A percentile compares a stretch with the other conserved stretches of the same genome.
Evolutionary conservation across 2,329 filamentous ascomycete genomes (phyloP).

Genomic region (Annulohypoxylon truncatum): DNA sequence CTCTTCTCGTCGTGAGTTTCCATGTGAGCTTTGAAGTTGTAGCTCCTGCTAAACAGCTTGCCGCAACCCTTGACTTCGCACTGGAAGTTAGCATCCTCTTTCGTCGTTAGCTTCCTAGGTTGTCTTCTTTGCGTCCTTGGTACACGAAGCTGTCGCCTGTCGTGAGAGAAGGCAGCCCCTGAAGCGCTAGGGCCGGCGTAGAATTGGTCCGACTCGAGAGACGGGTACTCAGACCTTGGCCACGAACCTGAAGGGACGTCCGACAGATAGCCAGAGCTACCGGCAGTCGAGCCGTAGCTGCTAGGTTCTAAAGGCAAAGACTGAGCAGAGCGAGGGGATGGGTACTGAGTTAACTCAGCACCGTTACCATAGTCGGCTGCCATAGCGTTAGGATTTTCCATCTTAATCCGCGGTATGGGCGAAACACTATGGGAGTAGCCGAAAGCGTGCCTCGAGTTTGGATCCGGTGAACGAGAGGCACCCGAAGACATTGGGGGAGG

Average conservation of each 20-base stretch:
- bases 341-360: conserved; percentile 55
- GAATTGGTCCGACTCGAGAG: conserved; percentile 51
- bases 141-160: conserved; percentile 47
- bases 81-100: conserved; percentile 76
- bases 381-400: conserved; percentile 49
- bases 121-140: conserved; percentile 51
- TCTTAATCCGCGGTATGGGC: conserved; percentile 54
- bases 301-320: conserved; percentile 49
- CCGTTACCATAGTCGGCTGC: conserved; percentile 52
- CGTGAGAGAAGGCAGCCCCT: conserved; percentile 44
- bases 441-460: conserved; percentile 48
- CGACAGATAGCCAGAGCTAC: conserved; percentile 54
- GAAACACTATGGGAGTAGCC: conserved; percentile 50
- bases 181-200: conserved; percentile 45
- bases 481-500: conserved; percentile 46
- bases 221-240: conserved; percentile 55
- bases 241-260: conserved; percentile 54
- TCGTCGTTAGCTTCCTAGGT: conserved; percentile 68
- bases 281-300: conserved; percentile 46
- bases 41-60: conserved; percentile 82
- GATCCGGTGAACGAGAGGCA: conserved; percentile 50
- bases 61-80: conserved; percentile 78
- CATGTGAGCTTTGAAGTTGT: conserved; percentile 89
- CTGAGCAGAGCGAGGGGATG: conserved; percentile 55
- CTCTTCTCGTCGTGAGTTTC: conserved; percentile 82